Percentiles rank a stretch among this genome's conserved stretches.
These are phyloP conservation scores for Magnaporthiopsis incrustans DNA, from an alignment of 2,329 filamentous ascomycete genomes.

Conservation along the genomic window DNA sequence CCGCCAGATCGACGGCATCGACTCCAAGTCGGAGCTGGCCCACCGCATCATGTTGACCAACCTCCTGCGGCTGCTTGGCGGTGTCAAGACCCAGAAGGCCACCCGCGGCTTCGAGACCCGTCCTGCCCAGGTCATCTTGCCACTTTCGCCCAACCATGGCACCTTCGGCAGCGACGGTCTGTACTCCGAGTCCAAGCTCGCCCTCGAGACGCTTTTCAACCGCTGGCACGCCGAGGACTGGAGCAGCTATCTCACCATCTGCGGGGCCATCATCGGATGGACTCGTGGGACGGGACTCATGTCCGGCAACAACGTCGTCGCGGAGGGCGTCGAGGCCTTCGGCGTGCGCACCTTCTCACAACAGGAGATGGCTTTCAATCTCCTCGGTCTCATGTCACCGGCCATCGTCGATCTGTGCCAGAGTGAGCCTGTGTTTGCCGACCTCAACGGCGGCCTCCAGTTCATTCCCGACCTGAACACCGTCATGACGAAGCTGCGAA, in stretches of 20 bases:
- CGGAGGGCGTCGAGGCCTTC: constrained; percentile 91
- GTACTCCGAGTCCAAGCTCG: constrained; percentile 50
- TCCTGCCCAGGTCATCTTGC: constrained; percentile 91
- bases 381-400: constrained; percentile 92
- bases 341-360: constrained; percentile 98
- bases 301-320: constrained; percentile 95
- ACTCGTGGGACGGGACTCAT: constrained; percentile 48
- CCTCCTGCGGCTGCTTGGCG: constrained; percentile 80
- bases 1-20: constrained; percentile 91
- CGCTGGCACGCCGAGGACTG: constrained; percentile 27
- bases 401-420: constrained; percentile 93
- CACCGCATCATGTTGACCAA: constrained; percentile 99
- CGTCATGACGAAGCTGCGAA: constrained; percentile 85
- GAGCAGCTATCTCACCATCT: constrained; percentile 28
- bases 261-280: constrained; percentile 35
- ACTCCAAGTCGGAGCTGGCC: constrained; percentile 95
- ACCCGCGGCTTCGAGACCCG: constrained; percentile 86
- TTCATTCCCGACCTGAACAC: constrained; percentile 95
- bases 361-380: constrained; percentile 99
- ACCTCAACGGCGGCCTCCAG: constrained; percentile 94
- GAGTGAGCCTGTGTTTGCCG: constrained; percentile 88
- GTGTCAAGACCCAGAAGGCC: constrained; percentile 84
- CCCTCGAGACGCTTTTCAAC: constrained; percentile 26
- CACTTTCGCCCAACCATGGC: constrained; percentile 94
- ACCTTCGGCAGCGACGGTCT: constrained; percentile 97